Evolutionary conservation across 1,284 basidiomycete species (phyloP), one percentile per base, ranked within the genome.

Genomic region (Cystobasidium sp.): DNA sequence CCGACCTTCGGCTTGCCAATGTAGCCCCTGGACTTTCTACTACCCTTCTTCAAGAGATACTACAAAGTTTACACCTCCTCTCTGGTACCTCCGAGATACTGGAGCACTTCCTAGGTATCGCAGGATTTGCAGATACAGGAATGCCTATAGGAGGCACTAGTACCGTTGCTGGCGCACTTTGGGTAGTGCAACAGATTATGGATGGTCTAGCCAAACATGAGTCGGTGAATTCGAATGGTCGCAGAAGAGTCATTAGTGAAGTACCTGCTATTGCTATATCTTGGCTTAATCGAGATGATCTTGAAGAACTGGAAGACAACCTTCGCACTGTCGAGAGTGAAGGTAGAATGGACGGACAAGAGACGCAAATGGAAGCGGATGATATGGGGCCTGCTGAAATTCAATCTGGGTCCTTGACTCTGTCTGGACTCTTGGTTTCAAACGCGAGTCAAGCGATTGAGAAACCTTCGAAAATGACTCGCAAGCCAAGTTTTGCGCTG

Each of bases 61-160:
- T 96, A 67, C 85, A 85, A 58, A 84, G 88, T 0, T 83, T 96
- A 31, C 2, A 78, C 79, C 0, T 82, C 83, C 5, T 91, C 89
- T 14, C 90, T 92, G 72, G 83, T 84, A 6, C 88, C 88, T 62
- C 83, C 94, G 37, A 90, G 87, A 31, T 79, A 84, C 91, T 93
- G 5, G 93, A 96, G 78, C 92, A 93, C 88, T 92, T 97, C 78
- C 79, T 88, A 12, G 84, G 84, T 55, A 85, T 90, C 16, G 91
- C 88, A 10, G 59, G 79, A 9, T 78, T 79, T 67, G 74, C 80
- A 3, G 63, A 77, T 18, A 76, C 80, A 0, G 74, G 78, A 1
- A 61, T 72, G 41, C 59, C 70, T 10, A 78, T 81, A 55, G 82
- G 80, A 5, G 76, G 79, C 5, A 53, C 61, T 7, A 63, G 5